Conservation (phyloP, 352 stramenopile species). For the Phytophthora multivora region DNA sequence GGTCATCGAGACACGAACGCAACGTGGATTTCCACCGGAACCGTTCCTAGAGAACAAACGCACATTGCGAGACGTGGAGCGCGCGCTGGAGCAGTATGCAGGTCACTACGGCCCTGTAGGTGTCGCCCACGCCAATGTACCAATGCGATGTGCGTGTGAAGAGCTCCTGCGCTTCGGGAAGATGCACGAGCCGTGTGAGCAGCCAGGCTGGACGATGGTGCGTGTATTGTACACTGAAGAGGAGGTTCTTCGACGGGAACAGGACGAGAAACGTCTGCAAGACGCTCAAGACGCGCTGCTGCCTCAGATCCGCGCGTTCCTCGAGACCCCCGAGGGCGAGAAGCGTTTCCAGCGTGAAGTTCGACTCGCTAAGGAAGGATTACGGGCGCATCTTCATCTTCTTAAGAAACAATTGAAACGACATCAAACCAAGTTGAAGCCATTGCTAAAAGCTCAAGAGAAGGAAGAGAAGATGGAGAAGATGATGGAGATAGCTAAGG, state of each 20-base stretch:
- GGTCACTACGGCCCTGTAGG: constrained; percentile 70
- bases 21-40: constrained; percentile 68
- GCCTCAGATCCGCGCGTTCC: constrained; percentile 62
- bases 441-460: constrained; percentile 18
- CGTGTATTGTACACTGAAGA: constrained; percentile 67
- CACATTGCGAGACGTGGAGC: constrained; percentile 37
- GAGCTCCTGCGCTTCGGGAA: constrained; percentile 68
- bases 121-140: constrained; percentile 56
- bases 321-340: constrained; percentile 58
- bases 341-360: constrained; percentile 75
- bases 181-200: constrained; percentile 69
- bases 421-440: constrained; percentile 34
- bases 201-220: constrained; percentile 61
- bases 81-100: constrained; percentile 64
- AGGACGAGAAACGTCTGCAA: constrained; percentile 52
- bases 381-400: constrained; percentile 43
- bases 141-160: constrained; percentile 79
- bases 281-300: constrained; percentile 55
- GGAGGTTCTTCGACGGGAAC: constrained; percentile 49
- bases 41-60: constrained; percentile 54
- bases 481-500: constrained; percentile 17
- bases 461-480: constrained; percentile 28
- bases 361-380: constrained; percentile 40
- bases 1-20: constrained; percentile 69
- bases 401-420: constrained; percentile 48